Base-by-base conservation (phyloP, 163 green algal species). In the Prototheca cutis region DNA sequence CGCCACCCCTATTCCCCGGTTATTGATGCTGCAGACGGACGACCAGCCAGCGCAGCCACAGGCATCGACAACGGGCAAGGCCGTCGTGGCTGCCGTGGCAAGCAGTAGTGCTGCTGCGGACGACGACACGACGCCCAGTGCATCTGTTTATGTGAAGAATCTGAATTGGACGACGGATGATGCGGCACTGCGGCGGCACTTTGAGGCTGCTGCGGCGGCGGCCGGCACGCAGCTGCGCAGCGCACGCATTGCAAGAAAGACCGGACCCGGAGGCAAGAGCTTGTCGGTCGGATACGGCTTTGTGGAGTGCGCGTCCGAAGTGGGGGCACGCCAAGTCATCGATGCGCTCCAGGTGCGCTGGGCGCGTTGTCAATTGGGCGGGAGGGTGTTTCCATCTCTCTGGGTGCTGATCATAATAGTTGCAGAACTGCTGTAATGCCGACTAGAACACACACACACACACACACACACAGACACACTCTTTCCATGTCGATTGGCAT, bases 111-210 rank as follows among this genome's bases (percentile, higher is more conserved):
- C n/a, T n/a, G n/a, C n/a, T n/a, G n/a, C n/a, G n/a, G n/a, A n/a
- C n/a, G n/a, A n/a, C n/a, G n/a, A n/a, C n/a, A n/a, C n/a, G n/a
- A n/a, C n/a, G n/a, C n/a, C n/a, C n/a, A n/a, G n/a, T n/a, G n/a
- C n/a, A n/a, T n/a, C n/a, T n/a, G n/a, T 98, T n/a, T 97, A 89
- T 60, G 88, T 98, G 4, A 98, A 97, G 74, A 96, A 96, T 54
- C 62, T 98, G 48, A 75, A 83, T 1, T 98, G 94, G 64, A 65
- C 34, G 28, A 82, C 77, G n/a, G 58, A 36, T 5, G 68, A 75
- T 29, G 70, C 57, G 4, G 63, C 53, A 19, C 74, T 98, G 32
- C 59, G 53, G 24, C 62, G 75, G 60, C 86, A 93, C 66, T 95
- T 96, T 75, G 77, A 85, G 24, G 63, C 48, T 4, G 71, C 67